These are phyloP conservation scores for Trichoderma sp. DNA, from an alignment of 2,329 filamentous ascomycete species.

Conservation along the genomic window DNA sequence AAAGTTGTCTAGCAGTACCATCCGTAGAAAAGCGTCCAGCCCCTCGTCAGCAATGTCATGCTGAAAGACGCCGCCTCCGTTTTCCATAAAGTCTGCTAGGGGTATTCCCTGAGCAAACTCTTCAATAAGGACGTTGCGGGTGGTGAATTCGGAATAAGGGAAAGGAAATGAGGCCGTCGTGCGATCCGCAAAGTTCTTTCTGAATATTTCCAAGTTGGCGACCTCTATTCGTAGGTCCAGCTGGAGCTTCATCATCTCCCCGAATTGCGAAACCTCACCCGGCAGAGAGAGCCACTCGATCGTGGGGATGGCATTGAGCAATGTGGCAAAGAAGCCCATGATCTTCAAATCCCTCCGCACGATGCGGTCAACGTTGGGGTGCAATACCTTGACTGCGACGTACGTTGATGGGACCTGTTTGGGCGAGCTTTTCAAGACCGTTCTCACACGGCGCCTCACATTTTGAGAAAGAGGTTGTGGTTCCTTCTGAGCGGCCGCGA, in stretches of 20 bases:
- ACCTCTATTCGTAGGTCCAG: constrained; percentile 92
- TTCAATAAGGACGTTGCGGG: constrained; percentile 86
- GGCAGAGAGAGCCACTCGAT: constrained; percentile 97
- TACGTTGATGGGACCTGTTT: constrained; percentile 84
- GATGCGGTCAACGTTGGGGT: constrained; percentile 83
- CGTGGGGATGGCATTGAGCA: constrained; percentile 83
- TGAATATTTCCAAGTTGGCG: constrained; percentile 82
- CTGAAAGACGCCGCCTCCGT: constrained; percentile 88
- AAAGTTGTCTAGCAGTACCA: constrained; percentile 97
- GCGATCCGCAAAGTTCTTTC: constrained; percentile 83
- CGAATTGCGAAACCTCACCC: constrained; percentile 90
- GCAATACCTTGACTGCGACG: constrained; percentile 93
- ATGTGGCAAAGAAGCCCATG: constrained; percentile 84
- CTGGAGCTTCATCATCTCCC: constrained; percentile 98
- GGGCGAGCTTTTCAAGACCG: constrained; percentile 80
- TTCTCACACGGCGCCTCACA: constrained; percentile 78
- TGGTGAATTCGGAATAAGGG: constrained; percentile 88
- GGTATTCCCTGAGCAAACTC: constrained; percentile 96
- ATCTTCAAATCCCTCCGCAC: constrained; percentile 90
- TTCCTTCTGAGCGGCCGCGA: constrained; percentile 45
- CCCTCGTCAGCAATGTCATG: constrained; percentile 93
- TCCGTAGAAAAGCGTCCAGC: constrained; percentile 90
- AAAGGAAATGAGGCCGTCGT: constrained; percentile 97
- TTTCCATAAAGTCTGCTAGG: constrained; percentile 82
- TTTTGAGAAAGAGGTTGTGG: constrained; percentile 58